Percentiles rank a stretch among this genome's conserved stretches.
phyloP scores from a whole-genome alignment of 2,329 filamentous ascomycete species.

The Phialophora macrospora region DNA sequence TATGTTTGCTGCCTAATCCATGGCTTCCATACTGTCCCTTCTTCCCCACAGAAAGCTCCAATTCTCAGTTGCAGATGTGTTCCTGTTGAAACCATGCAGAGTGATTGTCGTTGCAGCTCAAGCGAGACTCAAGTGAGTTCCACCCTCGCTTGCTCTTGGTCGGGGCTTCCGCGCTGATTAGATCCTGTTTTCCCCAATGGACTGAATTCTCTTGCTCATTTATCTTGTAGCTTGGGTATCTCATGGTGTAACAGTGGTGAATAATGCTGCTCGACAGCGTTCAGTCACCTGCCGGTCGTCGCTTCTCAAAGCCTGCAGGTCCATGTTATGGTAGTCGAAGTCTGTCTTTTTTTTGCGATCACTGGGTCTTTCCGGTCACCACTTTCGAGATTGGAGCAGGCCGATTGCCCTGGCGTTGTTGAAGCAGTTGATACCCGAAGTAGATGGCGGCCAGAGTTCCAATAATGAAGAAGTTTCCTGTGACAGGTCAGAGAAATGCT shows the following conservation, averaged over 20 bases:
- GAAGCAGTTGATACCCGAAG: slow-evolving; percentile 33
- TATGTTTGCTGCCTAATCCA: not conserved
- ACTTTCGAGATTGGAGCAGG: slow-evolving; percentile 32
- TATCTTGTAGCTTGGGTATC: slow-evolving; percentile 2
- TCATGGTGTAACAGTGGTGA: not conserved
- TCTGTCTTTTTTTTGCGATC: slow-evolving; percentile 1
- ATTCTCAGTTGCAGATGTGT: not conserved
- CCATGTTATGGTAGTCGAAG: not conserved
- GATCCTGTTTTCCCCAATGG: not conserved
- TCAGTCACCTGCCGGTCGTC: not conserved
- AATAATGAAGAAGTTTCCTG: slow-evolving; percentile 35
- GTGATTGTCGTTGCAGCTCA: not conserved
- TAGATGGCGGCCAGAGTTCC: slow-evolving; percentile 30
- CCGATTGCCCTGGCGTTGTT: slow-evolving; percentile 35
- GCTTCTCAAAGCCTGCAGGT: not conserved
- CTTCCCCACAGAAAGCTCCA: not conserved
- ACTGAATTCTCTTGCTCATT: not conserved
- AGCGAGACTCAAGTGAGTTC: not conserved
- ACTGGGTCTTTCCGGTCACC: slow-evolving; percentile 29
- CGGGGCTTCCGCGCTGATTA: not conserved
- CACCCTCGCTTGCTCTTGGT: not conserved
- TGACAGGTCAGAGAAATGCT: slow-evolving; percentile 14
- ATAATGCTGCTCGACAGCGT: not conserved
- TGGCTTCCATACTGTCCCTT: not conserved
- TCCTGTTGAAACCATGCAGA: not conserved